Evolutionary conservation across 2,329 filamentous ascomycete genomes (phyloP), one percentile per base, ranked within the genome.

Genomic region (Fusarium denticulatum): DNA sequence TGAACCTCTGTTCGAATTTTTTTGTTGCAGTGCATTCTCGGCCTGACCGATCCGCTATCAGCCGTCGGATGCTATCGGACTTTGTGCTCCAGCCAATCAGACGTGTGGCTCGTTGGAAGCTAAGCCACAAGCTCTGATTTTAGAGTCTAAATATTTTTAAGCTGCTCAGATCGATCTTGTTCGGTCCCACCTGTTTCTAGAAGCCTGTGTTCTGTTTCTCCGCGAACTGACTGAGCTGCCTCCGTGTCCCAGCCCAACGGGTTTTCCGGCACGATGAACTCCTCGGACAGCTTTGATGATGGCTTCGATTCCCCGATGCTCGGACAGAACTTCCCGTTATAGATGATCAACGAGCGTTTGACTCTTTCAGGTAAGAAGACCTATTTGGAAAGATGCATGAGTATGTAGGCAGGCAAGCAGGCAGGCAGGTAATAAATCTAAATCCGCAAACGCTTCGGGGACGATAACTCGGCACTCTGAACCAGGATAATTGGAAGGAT

Each of bases 31-130:
- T 50, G 45, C 58, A 22, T 40, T 64, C 61, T 77, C 75, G 75
- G 75, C 56, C 69, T 71, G 72, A 56, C 75, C 75, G 75, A 77
- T 62, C 71, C 57, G 72, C 75, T 72, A 63, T 61, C 62, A 64
- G 64, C 50, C 50, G 32, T 73, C 71, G 67, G 74, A 73, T 59
- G 60, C 52, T 61, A 40, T 69, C 72, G 72, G 71, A 60, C 18
- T 42, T 26, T 20, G 43, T 28, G 9, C 26, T 30, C 34, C 64
- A 63, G 15, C 75, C 75, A 77, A 77, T 77, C 60, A 73, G 16
- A 26, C 5, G 7, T 69, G 71, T 67, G 64, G 69, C 64, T 69
- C 50, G 49, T 15, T 13, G 3, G 7, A 63, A 16, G 53, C 73
- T 76, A 46, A 77, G 71, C 75, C 75, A 76, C 73, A 60, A 28